These are phyloP conservation scores for Candida hispaniensis DNA, from an alignment of 805 yeast genomes.

Conservation along the genomic window DNA sequence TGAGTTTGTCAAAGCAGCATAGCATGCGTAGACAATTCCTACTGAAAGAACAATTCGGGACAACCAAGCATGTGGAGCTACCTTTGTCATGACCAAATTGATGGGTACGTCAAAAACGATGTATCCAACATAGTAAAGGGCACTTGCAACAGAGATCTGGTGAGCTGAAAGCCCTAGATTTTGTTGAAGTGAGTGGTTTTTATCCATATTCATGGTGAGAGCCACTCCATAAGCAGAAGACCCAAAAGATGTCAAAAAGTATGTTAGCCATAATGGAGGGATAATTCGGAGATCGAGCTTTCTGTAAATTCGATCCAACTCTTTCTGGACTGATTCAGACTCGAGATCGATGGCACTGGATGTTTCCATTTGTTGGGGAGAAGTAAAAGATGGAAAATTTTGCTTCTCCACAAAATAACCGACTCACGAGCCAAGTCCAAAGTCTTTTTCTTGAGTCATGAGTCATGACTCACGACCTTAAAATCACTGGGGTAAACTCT, in stretches of 20 bases:
- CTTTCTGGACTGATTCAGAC: constrained; percentile 10
- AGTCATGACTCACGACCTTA: too few species aligned
- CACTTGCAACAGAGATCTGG: constrained; percentile 62
- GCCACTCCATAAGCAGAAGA: constrained; percentile 67
- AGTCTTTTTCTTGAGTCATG: too few species aligned
- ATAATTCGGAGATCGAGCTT: constrained; percentile 60
- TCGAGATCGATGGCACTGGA: constrained; percentile 4
- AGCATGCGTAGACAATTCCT: constrained; percentile 69
- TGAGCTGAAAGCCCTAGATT: constrained; percentile 43
- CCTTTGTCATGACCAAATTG: constrained; percentile 73
- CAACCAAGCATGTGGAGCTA: constrained; percentile 80
- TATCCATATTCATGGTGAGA: constrained; percentile 60
- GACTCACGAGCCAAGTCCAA: too few species aligned
- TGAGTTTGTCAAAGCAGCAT: constrained; percentile 45
- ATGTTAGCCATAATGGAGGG: constrained; percentile 73
- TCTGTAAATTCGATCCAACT: constrained; percentile 34
- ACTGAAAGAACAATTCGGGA: constrained; percentile 66
- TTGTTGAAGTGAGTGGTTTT: constrained; percentile 50
- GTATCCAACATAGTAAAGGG: constrained; percentile 72
- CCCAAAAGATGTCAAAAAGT: constrained; percentile 72
- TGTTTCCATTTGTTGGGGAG: too few species aligned
- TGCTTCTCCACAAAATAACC: too few species aligned
- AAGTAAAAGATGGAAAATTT: too few species aligned
- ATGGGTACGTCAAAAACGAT: constrained; percentile 80
- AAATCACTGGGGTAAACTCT: too few species aligned